phyloP scores from a whole-genome alignment of 805 yeast genomes.

The Candida ficus region DNA sequence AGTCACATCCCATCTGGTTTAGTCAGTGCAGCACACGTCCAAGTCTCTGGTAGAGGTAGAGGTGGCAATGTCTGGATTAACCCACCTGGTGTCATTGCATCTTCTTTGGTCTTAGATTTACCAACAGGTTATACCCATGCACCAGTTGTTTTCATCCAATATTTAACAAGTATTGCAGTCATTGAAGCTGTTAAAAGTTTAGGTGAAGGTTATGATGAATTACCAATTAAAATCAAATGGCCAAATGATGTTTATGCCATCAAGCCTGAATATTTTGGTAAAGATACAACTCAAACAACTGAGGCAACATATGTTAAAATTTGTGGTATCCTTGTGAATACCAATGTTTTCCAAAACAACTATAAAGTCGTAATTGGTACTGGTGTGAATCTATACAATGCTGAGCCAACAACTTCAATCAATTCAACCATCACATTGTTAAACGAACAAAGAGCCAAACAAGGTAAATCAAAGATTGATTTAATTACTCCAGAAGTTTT shows the following conservation, averaged over 20 bases:
- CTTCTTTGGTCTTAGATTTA: conserved; percentile 63
- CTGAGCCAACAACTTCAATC: conserved; percentile 90
- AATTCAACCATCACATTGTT: conserved; percentile 61
- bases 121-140: conserved; percentile 39
- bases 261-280: conserved; percentile 55
- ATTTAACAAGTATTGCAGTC: conserved; percentile 75
- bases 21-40: conserved; percentile 69
- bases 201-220: conserved; percentile 55
- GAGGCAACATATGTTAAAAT: conserved; percentile 71
- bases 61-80: conserved; percentile 95
- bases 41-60: conserved; percentile 88
- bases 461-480: conserved; percentile 30
- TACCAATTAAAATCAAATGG: conserved; percentile 89
- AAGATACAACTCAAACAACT: conserved; percentile 33
- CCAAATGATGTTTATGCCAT: conserved; percentile 87
- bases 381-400: conserved; percentile 78
- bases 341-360: conserved; percentile 54
- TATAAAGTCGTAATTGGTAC: conserved; percentile 77
- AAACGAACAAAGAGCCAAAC: conserved; percentile 43
- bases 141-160: conserved; percentile 80
- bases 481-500: conserved; percentile 39
- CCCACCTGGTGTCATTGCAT: conserved; percentile 87
- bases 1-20: conserved; percentile 61
- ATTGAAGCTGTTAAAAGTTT: conserved; percentile 70
- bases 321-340: conserved; percentile 80